These are phyloP conservation scores for Cetraspora pellucida DNA, from an alignment of 192 early-diverging fungal genomes.

Conservation along the genomic window DNA sequence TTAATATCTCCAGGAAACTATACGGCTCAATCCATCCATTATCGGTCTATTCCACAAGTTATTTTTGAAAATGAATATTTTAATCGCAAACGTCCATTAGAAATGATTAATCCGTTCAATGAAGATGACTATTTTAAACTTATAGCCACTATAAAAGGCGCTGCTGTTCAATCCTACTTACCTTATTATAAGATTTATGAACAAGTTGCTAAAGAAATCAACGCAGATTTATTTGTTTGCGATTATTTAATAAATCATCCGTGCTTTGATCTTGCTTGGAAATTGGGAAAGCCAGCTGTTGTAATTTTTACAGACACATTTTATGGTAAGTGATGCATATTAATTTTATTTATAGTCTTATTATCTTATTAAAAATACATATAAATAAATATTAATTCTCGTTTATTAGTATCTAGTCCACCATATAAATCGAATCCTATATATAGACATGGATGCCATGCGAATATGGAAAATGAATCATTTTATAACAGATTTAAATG, in stretches of 20 bases:
- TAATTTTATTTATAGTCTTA: too few relatives aligned
- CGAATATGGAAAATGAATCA: too few relatives aligned
- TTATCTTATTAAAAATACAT: too few relatives aligned
- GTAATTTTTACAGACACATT: neutral
- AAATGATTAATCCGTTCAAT: too few relatives aligned
- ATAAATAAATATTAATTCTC: too few relatives aligned
- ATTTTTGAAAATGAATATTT: neutral
- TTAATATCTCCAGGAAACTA: neutral
- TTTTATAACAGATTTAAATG: slow-evolving; percentile 14
- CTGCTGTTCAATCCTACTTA: neutral
- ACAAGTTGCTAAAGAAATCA: slow-evolving; percentile 6
- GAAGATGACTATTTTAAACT: slow-evolving; percentile 5
- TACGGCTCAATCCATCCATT: neutral
- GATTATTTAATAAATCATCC: neutral
- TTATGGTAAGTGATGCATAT: neutral
- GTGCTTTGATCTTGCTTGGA: slow-evolving; percentile 16
- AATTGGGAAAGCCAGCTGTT: slow-evolving; percentile 20
- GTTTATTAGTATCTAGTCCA: neutral
- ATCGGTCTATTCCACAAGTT: neutral
- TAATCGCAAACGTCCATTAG: neutral
- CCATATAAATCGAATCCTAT: slow-evolving; percentile 17
- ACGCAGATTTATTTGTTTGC: slow-evolving; percentile 19
- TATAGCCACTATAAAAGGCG: neutral
- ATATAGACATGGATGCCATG: neutral
- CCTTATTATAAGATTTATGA: neutral